A percentile compares a stretch with the other conserved stretches of the same genome.
phyloP scores from a whole-genome alignment of 352 stramenopile species.

The Pseudoperonospora humuli region DNA sequence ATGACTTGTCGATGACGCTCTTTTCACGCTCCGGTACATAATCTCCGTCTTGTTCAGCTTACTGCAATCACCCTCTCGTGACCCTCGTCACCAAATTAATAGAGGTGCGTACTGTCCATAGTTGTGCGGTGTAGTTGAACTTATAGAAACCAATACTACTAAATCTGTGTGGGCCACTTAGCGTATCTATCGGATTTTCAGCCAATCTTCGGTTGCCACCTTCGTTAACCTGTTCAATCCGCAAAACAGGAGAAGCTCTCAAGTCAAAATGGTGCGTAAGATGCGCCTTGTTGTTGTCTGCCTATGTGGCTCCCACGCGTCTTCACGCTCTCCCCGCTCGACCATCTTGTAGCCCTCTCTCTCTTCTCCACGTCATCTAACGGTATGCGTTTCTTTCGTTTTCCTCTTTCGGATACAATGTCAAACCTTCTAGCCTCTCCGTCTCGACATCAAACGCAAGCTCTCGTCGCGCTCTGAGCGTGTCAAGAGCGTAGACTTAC shows the following conservation, averaged over 20 bases:
- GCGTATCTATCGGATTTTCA: not conserved
- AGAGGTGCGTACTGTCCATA: too few relatives aligned
- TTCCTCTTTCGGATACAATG: not conserved
- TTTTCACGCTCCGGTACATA: too few relatives aligned
- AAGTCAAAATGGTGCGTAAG: constrained; percentile 10
- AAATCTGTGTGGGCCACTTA: not conserved
- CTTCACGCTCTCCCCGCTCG: not conserved
- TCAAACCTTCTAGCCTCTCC: constrained; percentile 39
- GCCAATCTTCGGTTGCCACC: constrained; percentile 11
- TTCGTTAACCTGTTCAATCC: constrained; percentile 2
- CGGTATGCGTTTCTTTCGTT: not conserved
- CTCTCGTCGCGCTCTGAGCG: constrained; percentile 93
- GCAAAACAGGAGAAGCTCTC: not conserved
- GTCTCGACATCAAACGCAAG: constrained; percentile 90
- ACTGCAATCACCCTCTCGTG: too few relatives aligned
- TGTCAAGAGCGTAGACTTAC: constrained; percentile 98
- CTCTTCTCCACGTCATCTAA: constrained; percentile 14
- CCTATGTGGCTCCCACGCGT: not conserved
- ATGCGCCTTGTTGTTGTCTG: not conserved
- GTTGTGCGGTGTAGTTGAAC: too few relatives aligned
- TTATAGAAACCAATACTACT: too few relatives aligned
- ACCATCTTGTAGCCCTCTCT: not conserved
- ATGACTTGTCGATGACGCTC: too few relatives aligned
- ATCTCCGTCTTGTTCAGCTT: too few relatives aligned
- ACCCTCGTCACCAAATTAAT: too few relatives aligned